Conservation (phyloP, 306 rosid species). For the Casuarina cunninghamiana region DNA sequence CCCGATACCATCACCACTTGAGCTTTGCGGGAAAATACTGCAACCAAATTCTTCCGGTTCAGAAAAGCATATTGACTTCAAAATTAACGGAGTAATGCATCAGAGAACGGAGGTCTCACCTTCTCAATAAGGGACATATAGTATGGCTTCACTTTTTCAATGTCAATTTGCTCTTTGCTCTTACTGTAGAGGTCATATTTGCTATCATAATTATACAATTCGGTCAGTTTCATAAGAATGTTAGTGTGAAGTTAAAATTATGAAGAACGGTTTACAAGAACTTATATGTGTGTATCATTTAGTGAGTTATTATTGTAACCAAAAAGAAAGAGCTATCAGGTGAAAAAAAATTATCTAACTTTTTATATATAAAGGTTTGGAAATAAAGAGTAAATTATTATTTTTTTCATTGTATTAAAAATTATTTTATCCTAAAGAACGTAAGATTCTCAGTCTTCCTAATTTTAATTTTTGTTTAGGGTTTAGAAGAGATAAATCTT, state of each 20-base stretch:
- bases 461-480: not conserved
- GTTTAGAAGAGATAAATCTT: not conserved
- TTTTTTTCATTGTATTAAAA: too few species aligned
- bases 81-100: not conserved
- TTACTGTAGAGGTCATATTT: constrained; percentile 86
- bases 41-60: not conserved
- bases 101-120: constrained; percentile 34
- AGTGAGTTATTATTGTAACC: too few species aligned
- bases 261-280: not conserved
- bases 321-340: too few species aligned
- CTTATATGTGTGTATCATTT: too few species aligned
- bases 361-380: too few species aligned
- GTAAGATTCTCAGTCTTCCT: too few species aligned
- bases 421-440: too few species aligned
- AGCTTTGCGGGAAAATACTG: constrained; percentile 54
- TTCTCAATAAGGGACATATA: constrained; percentile 71
- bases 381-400: too few species aligned
- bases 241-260: not conserved
- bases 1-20: constrained; percentile 26
- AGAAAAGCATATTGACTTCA: not conserved
- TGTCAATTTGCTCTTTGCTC: constrained; percentile 64
- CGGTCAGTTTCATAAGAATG: not conserved
- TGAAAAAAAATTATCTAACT: too few species aligned
- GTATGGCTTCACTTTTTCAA: constrained; percentile 68
- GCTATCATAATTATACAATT: constrained; percentile 29